Evolutionary conservation across 2,329 filamentous ascomycete species (phyloP).

Genomic region (Aspergillus melleus): DNA sequence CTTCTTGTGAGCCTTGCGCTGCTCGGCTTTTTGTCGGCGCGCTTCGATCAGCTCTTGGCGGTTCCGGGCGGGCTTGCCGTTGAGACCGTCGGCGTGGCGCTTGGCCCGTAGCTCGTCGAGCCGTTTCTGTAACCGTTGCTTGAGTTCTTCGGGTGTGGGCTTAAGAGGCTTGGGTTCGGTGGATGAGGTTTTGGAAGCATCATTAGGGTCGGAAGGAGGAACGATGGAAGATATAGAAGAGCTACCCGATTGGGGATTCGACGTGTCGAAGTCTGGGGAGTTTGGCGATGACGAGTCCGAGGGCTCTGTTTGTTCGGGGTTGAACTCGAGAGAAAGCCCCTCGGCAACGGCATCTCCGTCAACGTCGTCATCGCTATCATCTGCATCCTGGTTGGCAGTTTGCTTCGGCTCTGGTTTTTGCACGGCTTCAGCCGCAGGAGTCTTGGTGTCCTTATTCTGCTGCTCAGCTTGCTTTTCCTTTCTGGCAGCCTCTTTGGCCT

Average conservation of each 20-base stretch:
- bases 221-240: slow-evolving; percentile 71
- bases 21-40: slow-evolving; percentile 80
- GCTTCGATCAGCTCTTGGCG: slow-evolving; percentile 91
- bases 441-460: slow-evolving; percentile 24
- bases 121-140: slow-evolving; percentile 74
- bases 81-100: slow-evolving; percentile 81
- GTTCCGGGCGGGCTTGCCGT: slow-evolving; percentile 79
- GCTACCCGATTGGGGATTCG: slow-evolving; percentile 52
- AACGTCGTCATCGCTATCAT: slow-evolving; percentile 27
- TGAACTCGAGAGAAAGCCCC: slow-evolving; percentile 52
- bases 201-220: slow-evolving; percentile 38
- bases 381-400: slow-evolving; percentile 22
- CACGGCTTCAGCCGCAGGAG: slow-evolving; percentile 16
- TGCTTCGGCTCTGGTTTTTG: slow-evolving; percentile 24
- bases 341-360: slow-evolving; percentile 49
- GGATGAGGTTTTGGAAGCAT: slow-evolving; percentile 26
- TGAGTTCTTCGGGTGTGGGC: slow-evolving; percentile 71
- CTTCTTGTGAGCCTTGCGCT: slow-evolving; percentile 86
- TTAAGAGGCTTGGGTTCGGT: slow-evolving; percentile 61
- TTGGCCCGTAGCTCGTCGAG: slow-evolving; percentile 82
- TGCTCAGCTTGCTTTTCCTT: slow-evolving; percentile 38
- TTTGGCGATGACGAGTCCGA: slow-evolving; percentile 51
- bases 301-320: slow-evolving; percentile 35
- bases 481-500: slow-evolving; percentile 41
- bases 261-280: slow-evolving; percentile 59